phyloP scores from a whole-genome alignment of 2,329 filamentous ascomycete species.

The Cercospora janseana region DNA sequence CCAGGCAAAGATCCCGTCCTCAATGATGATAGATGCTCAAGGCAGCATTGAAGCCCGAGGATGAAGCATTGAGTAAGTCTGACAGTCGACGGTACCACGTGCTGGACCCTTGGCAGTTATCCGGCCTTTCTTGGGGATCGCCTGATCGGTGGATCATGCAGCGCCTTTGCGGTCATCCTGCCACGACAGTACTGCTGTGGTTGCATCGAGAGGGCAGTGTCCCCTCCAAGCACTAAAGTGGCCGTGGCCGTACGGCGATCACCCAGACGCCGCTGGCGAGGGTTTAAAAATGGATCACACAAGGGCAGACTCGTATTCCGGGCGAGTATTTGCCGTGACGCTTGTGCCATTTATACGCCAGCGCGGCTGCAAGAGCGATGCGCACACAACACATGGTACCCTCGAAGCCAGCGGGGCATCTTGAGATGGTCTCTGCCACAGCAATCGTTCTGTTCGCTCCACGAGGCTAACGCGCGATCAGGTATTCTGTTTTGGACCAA shows the following conservation, averaged over 20 bases:
- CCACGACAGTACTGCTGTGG: background rate
- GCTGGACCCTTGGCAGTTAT: background rate
- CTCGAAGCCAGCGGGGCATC: no score
- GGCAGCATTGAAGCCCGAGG: constrained; percentile 5
- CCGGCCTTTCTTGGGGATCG: background rate
- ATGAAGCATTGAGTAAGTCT: constrained; percentile 8
- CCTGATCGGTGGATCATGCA: background rate
- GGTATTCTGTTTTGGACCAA: background rate
- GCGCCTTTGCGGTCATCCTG: background rate
- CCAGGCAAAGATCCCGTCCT: background rate
- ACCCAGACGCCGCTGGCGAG: background rate
- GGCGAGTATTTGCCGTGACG: no score
- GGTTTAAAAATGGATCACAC: constrained; percentile 3
- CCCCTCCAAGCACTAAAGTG: background rate
- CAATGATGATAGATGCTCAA: background rate
- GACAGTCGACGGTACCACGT: constrained; percentile 2
- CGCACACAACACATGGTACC: no score
- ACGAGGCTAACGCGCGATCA: background rate
- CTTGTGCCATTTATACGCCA: no score
- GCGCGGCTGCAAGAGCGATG: no score
- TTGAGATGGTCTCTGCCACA: no score
- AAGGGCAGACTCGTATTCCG: constrained; percentile 13
- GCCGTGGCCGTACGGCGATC: constrained; percentile 4
- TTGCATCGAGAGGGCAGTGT: constrained; percentile 2
- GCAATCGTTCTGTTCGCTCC: background rate